Evolutionary conservation across 2,329 filamentous ascomycete genomes (phyloP).

Genomic region (Alternaria sp.): DNA sequence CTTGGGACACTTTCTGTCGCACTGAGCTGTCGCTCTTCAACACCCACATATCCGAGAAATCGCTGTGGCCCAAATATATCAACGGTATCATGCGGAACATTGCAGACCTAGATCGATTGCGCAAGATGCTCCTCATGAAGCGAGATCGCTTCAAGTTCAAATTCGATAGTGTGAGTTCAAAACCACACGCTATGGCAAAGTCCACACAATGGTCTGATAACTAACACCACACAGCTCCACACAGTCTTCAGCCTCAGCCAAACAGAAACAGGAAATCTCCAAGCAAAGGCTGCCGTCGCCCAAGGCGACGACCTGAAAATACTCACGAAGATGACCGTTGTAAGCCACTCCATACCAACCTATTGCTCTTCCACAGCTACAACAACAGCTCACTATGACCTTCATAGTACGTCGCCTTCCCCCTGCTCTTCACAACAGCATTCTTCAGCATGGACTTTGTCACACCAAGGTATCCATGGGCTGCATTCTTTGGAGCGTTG

Average conservation of each 20-base stretch:
- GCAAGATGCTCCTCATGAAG: background rate
- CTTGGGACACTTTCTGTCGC: background rate
- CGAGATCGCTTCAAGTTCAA: background rate
- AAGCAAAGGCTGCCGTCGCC: background rate
- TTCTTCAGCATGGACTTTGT: background rate
- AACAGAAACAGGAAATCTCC: background rate
- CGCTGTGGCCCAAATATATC: background rate
- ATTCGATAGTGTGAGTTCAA: background rate
- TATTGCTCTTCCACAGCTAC: background rate
- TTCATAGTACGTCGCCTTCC: background rate
- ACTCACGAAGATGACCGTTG: background rate
- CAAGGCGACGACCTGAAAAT: background rate
- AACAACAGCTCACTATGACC: background rate
- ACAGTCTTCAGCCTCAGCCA: background rate
- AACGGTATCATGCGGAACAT: background rate
- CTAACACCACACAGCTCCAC: background rate
- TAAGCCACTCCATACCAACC: background rate
- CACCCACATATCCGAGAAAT: background rate
- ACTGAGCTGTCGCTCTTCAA: background rate
- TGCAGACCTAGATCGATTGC: background rate
- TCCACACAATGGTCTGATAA: no score
- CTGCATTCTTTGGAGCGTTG: background rate
- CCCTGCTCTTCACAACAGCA: background rate
- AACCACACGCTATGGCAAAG: no score
- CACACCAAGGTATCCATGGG: background rate